A percentile compares a stretch with the other conserved stretches of the same genome.
Evolutionary conservation across 106 monocot genomes (phyloP).

Genomic region (Dendrobium officinale): DNA sequence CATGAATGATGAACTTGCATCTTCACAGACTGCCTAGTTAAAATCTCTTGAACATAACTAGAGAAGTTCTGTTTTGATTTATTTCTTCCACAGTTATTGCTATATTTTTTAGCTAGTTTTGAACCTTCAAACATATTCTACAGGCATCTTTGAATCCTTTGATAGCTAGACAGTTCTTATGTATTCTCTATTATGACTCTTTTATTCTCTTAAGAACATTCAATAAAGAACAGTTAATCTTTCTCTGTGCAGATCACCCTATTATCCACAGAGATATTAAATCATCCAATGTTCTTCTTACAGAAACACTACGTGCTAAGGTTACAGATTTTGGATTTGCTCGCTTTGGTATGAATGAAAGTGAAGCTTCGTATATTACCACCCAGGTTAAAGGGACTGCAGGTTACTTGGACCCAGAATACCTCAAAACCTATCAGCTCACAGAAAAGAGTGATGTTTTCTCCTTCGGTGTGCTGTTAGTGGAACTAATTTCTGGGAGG

Average conservation of each 20-base stretch:
- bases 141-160: too few relatives aligned
- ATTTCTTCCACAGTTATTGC: too few relatives aligned
- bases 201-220: neutral
- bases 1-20: too few relatives aligned
- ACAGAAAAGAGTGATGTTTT: slow-evolving; percentile 85
- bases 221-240: too few relatives aligned
- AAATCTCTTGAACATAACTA: too few relatives aligned
- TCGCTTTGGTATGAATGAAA: slow-evolving; percentile 29
- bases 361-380: slow-evolving; percentile 47
- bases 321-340: slow-evolving; percentile 94
- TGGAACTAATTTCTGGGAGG: slow-evolving; percentile 64
- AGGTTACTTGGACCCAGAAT: slow-evolving; percentile 88
- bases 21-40: too few relatives aligned
- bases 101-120: too few relatives aligned
- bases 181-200: neutral
- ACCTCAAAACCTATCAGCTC: slow-evolving; percentile 72
- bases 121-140: too few relatives aligned
- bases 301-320: slow-evolving; percentile 66
- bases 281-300: slow-evolving; percentile 77
- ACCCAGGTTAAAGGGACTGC: slow-evolving; percentile 91
- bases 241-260: slow-evolving; percentile 53
- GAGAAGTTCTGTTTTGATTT: too few relatives aligned
- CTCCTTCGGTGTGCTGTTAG: slow-evolving; percentile 75
- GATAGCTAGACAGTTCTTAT: neutral
- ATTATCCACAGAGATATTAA: slow-evolving; percentile 95